Percentiles rank a stretch among this genome's conserved stretches.
Conservation (phyloP, 805 yeast species). For the Metschnikowia lachancei region DNA sequence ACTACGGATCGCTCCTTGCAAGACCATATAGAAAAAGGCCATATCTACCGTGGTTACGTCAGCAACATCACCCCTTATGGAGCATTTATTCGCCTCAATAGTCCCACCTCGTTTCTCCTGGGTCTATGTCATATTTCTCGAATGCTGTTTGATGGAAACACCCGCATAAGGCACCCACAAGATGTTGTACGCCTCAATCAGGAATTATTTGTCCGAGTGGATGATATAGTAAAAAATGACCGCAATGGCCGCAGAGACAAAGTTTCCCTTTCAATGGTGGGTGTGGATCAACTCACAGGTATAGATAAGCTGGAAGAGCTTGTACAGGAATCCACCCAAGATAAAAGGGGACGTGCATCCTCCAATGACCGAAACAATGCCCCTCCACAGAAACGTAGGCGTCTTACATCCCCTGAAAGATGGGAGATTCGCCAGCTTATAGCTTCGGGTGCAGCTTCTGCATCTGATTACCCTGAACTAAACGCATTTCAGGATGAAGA, state of each 20-base stretch:
- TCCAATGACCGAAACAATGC: constrained; percentile 7
- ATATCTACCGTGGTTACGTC: constrained; percentile 61
- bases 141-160: constrained; percentile 44
- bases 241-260: constrained; percentile 21
- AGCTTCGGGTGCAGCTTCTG: constrained; percentile 69
- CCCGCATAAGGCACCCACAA: constrained; percentile 53
- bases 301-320: constrained; percentile 28
- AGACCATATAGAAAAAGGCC: constrained; percentile 10
- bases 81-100: constrained; percentile 61
- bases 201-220: constrained; percentile 61
- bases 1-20: neutral
- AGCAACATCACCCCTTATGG: constrained; percentile 66
- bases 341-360: constrained; percentile 14
- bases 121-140: constrained; percentile 82
- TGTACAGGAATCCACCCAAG: neutral
- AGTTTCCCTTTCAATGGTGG: constrained; percentile 64
- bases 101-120: constrained; percentile 30
- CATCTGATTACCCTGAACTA: constrained; percentile 67
- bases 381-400: constrained; percentile 24
- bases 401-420: constrained; percentile 79
- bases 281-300: constrained; percentile 72
- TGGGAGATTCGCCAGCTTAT: constrained; percentile 88
- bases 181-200: constrained; percentile 59
- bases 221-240: constrained; percentile 19
- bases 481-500: constrained; percentile 21